These are phyloP conservation scores for Mortierella sp. DNA, from an alignment of 371 early-diverging fungal genomes.

Conservation along the genomic window DNA sequence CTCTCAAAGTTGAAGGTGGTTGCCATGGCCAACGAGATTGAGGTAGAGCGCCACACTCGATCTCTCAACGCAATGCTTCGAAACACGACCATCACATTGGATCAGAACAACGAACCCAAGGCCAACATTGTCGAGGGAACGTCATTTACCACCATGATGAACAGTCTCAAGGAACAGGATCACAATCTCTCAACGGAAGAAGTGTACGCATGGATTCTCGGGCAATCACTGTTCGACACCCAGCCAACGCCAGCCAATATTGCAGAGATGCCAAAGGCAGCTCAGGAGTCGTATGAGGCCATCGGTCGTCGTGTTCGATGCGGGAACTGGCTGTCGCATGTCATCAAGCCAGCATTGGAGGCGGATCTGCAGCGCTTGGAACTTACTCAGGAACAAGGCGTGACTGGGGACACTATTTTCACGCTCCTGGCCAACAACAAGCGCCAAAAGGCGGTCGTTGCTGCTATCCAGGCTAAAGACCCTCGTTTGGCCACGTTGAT, in stretches of 20 bases:
- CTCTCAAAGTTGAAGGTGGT: slow-evolving; percentile 35
- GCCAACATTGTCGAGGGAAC: slow-evolving; percentile 38
- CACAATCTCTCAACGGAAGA: slow-evolving; percentile 52
- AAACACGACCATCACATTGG: slow-evolving; percentile 39
- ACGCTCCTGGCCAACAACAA: slow-evolving; percentile 66
- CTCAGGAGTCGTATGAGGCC: slow-evolving; percentile 38
- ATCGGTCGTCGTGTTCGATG: slow-evolving; percentile 56
- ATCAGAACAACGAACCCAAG: slow-evolving; percentile 44
- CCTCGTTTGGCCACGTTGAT: slow-evolving; percentile 79
- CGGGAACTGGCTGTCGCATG: slow-evolving; percentile 51
- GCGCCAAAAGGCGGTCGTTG: slow-evolving; percentile 68
- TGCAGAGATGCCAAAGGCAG: slow-evolving; percentile 15
- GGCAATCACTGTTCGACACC: slow-evolving; percentile 58
- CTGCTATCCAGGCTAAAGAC: slow-evolving; percentile 67
- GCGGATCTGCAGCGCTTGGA: slow-evolving; percentile 42
- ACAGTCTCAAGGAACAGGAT: slow-evolving; percentile 30
- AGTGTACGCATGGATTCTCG: slow-evolving; percentile 67
- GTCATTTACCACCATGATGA: slow-evolving; percentile 42
- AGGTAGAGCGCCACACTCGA: slow-evolving; percentile 29
- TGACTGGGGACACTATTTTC: slow-evolving; percentile 64
- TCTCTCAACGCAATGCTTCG: slow-evolving; percentile 47
- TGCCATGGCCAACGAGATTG: slow-evolving; percentile 27
- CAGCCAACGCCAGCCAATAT: slow-evolving; percentile 34
- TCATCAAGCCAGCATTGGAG: slow-evolving; percentile 60
- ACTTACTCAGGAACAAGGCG: slow-evolving; percentile 37